Evolutionary conservation across 2,329 filamentous ascomycete genomes (phyloP), one percentile per base, ranked within the genome.

Genomic region (Pseudocercospora vitis): DNA sequence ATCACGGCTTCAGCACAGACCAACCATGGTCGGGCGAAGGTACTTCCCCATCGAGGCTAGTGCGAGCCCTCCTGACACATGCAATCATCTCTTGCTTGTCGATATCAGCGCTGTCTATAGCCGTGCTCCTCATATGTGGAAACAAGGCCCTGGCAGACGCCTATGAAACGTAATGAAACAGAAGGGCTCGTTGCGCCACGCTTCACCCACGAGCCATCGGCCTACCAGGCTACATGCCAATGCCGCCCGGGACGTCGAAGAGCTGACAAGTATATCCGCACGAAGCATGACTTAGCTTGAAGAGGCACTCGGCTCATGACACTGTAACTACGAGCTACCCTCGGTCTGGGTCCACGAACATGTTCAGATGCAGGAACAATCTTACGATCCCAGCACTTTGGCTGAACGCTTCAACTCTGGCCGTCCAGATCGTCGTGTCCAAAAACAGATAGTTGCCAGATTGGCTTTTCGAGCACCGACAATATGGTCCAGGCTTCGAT

Each of bases 301-400:
- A n/a, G n/a, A n/a, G n/a, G n/a, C n/a, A n/a, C n/a, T 37, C 33
- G 16, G 33, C 33, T 16, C 37, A 42, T 24, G 37, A 42, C 37
- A 14, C n/a, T n/a, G n/a, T n/a, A n/a, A n/a, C n/a, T n/a, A n/a
- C n/a, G n/a, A n/a, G n/a, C n/a, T n/a, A n/a, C n/a, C n/a, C n/a
- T n/a, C n/a, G n/a, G n/a, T n/a, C n/a, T n/a, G n/a, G n/a, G n/a
- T n/a, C n/a, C n/a, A n/a, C 3, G 21, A 12, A 12, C 9, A 42
- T 21, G 37, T 12, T 12, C 24, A 9, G 37, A 42, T 42, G 37
- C 37, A 42, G 21, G 21, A 23, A 42, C 21, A 12, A 26, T 14
- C 24, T 18, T 12, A 42, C 16, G 37, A 42, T 42, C 19, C 24
- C 26, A 12, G 37, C 19, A 21, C 2, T 42, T 37, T 12, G 11